phyloP scores from a whole-genome alignment of 78 protist species.

The Polysphondylium violaceum region DNA sequence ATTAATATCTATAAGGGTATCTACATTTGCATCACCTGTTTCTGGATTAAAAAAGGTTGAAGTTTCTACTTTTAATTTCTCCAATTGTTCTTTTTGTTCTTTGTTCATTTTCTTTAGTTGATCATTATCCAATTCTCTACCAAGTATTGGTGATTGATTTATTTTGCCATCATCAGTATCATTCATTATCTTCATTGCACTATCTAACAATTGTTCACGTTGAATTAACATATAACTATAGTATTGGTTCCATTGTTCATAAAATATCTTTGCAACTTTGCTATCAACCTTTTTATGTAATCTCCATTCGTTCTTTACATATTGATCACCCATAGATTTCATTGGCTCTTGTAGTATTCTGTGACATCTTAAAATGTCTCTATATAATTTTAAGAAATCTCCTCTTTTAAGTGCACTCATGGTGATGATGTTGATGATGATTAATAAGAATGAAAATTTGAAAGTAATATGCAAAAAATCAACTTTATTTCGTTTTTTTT shows the following conservation, averaged over 20 bases:
- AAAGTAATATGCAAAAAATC: neutral
- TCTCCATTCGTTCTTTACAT: slow-evolving; percentile 61
- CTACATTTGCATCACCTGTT: too few relatives aligned
- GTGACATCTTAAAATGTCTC: slow-evolving; percentile 46
- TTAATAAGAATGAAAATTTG: neutral
- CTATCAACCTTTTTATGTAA: slow-evolving; percentile 36
- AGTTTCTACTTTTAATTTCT: slow-evolving; percentile 42
- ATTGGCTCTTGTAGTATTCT: slow-evolving; percentile 65
- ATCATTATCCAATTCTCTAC: neutral
- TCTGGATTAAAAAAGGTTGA: slow-evolving; percentile 1
- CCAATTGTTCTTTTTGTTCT: slow-evolving; percentile 44
- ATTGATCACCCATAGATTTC: slow-evolving; percentile 79
- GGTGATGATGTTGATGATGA: too few relatives aligned
- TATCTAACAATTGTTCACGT: neutral
- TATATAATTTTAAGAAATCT: slow-evolving; percentile 36
- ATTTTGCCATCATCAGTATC: neutral
- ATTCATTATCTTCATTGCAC: neutral
- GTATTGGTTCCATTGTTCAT: slow-evolving; percentile 38
- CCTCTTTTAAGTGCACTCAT: neutral
- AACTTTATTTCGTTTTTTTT: neutral
- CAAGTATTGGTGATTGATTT: neutral
- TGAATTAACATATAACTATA: neutral
- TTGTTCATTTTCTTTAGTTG: slow-evolving; percentile 7
- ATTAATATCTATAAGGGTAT: too few relatives aligned
- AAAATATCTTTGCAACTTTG: slow-evolving; percentile 12